These are phyloP conservation scores for Botrytis fabae DNA, from an alignment of 2,329 filamentous ascomycete genomes.

Conservation along the genomic window DNA sequence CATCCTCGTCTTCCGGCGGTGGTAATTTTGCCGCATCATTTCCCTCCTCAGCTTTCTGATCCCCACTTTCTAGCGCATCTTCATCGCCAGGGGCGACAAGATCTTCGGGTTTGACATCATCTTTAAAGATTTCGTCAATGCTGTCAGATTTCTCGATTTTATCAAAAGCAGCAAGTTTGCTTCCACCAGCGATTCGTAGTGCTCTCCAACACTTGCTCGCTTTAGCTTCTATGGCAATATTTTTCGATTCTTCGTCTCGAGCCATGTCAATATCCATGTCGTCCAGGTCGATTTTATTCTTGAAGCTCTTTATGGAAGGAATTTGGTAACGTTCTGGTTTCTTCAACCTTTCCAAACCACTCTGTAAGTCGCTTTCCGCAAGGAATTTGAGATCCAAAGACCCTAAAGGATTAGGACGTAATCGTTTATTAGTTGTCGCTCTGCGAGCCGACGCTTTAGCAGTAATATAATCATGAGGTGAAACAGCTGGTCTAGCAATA, in stretches of 20 bases:
- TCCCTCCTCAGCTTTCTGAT: conserved; percentile 22
- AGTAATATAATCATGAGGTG: conserved; percentile 65
- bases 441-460: conserved; percentile 67
- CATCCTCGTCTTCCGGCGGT: not conserved
- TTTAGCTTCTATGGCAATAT: conserved; percentile 66
- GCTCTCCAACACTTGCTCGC: conserved; percentile 90
- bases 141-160: conserved; percentile 83
- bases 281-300: conserved; percentile 71
- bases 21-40: conserved; percentile 25
- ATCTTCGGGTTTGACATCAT: conserved; percentile 44
- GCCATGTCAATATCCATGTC: conserved; percentile 88
- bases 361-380: conserved; percentile 60
- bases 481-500: conserved; percentile 75
- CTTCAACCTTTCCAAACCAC: conserved; percentile 69
- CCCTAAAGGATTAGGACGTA: conserved; percentile 68
- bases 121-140: conserved; percentile 57
- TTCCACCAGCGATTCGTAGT: conserved; percentile 74
- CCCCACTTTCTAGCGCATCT: conserved; percentile 42
- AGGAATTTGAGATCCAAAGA: conserved; percentile 79
- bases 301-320: conserved; percentile 70
- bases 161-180: conserved; percentile 76
- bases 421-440: conserved; percentile 68
- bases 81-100: conserved; percentile 40
- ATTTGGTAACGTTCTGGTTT: conserved; percentile 62
- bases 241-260: conserved; percentile 58